Conservation (phyloP, 1,284 basidiomycete genomes). For the Puccinia polysora region DNA sequence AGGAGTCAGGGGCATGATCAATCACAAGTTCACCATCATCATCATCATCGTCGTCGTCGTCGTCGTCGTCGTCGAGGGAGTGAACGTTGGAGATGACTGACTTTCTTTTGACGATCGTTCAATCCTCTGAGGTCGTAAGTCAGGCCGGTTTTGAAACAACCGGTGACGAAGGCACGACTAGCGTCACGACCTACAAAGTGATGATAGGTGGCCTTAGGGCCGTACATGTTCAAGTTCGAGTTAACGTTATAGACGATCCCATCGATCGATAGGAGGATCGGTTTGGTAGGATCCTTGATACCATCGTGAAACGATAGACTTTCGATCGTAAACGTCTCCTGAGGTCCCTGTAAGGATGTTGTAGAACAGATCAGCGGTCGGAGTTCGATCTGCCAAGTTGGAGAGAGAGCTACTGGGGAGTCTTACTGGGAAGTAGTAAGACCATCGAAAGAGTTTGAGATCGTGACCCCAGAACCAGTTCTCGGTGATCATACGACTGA, state of each 20-base stretch:
- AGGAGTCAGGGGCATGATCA: not conserved
- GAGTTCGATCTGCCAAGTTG: not conserved
- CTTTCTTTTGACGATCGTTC: constrained; percentile 65
- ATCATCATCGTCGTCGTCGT: not conserved
- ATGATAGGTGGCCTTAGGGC: constrained; percentile 43
- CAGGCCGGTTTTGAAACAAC: constrained; percentile 78
- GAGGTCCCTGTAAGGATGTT: not conserved
- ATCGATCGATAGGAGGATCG: constrained; percentile 31
- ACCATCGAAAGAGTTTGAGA: constrained; percentile 9
- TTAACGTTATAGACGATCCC: constrained; percentile 31
- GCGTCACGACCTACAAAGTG: constrained; percentile 70
- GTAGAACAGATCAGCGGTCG: not conserved
- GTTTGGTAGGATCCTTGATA: constrained; percentile 24
- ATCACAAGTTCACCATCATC: constrained; percentile 4
- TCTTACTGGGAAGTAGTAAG: constrained; percentile 31
- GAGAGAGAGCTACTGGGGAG: not conserved
- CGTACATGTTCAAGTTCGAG: constrained; percentile 12
- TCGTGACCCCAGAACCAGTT: constrained; percentile 40
- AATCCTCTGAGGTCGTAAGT: constrained; percentile 85
- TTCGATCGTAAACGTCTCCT: constrained; percentile 19
- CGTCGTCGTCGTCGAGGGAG: not conserved
- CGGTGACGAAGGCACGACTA: constrained; percentile 81
- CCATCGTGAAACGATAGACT: constrained; percentile 30
- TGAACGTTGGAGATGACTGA: constrained; percentile 50
- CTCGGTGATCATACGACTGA: constrained; percentile 39